Base-by-base conservation (phyloP, 495 filamentous ascomycete genomes). In the Chaetomium cochliodes region DNA sequence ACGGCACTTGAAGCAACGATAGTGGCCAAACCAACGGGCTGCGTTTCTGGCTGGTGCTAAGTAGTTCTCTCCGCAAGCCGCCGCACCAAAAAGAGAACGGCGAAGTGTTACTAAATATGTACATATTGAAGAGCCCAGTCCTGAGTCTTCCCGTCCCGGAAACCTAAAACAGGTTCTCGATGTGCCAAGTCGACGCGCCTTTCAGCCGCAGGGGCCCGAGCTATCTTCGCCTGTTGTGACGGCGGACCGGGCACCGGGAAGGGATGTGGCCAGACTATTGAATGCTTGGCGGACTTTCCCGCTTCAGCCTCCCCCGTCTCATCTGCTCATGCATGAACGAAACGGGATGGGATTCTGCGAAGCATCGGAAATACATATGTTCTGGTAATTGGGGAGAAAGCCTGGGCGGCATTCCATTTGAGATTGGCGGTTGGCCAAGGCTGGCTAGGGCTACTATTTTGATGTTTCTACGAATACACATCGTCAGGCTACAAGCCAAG, bases 271-370 rank as follows among this genome's bases (percentile, higher is more conserved):
- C 44, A 33, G 13, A 46, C 23, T 46, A 58, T 26, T 12, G 39
- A n/a, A 44, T 18, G 20, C 55, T 58, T 58, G 55, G 55, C 55
- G 5, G 20, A 16, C 2, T 26, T 12, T 46, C 22, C 13, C n/a
- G 39, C 13, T 57, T 57, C 54, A 42, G n/a, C 37, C 11, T n/a
- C 18, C 55, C 39, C 37, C 55, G 55, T 44, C 33, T 46, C 33
- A 41, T 57, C 5, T 55, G 28, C 12, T 11, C 7, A 16, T 22
- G 25, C 23, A 30, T 52, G 22, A 8, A 4, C 7, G 16, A n/a
- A 12, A 5, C 8, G 8, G 6, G 20, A 23, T 22, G 46, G n/a
- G 0, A 50, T n/a, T 9, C 18, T 50, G 28, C 28, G 6, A 30
- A 6, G n/a, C 9, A 18, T 44, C 11, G 41, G 3, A 15, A 15